Conservation (phyloP, 371 early-diverging fungal genomes). For the Apophysomyces ossiformis region DNA sequence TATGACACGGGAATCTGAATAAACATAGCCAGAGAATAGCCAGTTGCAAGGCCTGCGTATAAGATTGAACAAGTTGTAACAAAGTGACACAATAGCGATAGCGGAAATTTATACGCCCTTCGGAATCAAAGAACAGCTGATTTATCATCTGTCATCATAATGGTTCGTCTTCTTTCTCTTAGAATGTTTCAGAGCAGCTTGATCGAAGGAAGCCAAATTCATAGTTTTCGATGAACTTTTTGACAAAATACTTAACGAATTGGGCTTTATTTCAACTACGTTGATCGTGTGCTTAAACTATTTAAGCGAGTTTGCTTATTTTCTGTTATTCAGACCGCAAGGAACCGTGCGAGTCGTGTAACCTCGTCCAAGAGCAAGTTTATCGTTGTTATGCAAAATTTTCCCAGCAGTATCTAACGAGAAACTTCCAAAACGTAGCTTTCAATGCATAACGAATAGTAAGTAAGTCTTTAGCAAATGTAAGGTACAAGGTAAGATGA, state of each 20-base stretch:
- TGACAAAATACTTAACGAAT: not conserved
- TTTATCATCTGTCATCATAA: not conserved
- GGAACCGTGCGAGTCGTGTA: slow-evolving; percentile 11
- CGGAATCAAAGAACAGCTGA: not conserved
- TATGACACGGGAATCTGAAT: not conserved
- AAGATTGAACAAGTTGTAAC: not conserved
- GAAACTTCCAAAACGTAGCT: no score
- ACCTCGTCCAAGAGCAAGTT: not conserved
- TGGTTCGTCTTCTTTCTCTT: not conserved
- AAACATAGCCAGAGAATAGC: not conserved
- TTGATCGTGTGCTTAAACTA: not conserved
- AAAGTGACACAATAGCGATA: not conserved
- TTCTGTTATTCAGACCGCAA: not conserved
- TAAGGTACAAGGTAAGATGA: slow-evolving; percentile 1
- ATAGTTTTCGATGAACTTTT: not conserved
- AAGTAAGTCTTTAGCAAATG: no score
- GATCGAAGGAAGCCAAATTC: not conserved
- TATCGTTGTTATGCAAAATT: not conserved
- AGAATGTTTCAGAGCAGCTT: not conserved
- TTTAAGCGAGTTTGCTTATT: not conserved
- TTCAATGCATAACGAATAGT: no score
- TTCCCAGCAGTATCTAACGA: no score
- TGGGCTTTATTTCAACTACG: not conserved
- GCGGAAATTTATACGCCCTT: not conserved
- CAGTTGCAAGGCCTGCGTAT: not conserved